Evolutionary conservation across 2,329 filamentous ascomycete species (phyloP).

Genomic region (Chaetoscypha palmicola): DNA sequence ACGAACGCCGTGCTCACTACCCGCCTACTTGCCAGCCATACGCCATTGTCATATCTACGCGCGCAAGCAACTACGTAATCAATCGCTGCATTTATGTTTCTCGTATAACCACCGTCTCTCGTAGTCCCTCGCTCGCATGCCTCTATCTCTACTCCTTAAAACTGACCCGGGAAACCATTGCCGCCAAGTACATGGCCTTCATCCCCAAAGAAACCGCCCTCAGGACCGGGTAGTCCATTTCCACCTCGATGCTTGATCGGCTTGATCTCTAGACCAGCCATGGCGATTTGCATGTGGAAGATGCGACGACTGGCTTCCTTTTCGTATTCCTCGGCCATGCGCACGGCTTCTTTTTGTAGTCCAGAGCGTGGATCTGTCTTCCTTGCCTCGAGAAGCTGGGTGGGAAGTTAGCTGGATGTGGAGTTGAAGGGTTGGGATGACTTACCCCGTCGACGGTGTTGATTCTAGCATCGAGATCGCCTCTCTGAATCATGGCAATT

Average conservation of each 20-base stretch:
- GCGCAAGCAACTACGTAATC: too few relatives aligned
- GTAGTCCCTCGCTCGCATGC: too few relatives aligned
- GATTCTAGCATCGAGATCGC: conserved; percentile 68
- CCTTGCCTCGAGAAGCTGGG: conserved; percentile 66
- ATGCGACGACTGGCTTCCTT: conserved; percentile 69
- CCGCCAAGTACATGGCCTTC: background rate
- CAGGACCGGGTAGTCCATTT: too few relatives aligned
- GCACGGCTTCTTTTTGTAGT: conserved; percentile 64
- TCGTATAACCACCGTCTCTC: background rate
- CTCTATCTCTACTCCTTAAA: too few relatives aligned
- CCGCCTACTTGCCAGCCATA: too few relatives aligned
- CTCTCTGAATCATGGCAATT: conserved; percentile 66
- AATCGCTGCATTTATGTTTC: background rate
- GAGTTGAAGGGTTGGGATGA: too few relatives aligned
- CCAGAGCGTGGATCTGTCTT: conserved; percentile 57
- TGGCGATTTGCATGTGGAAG: conserved; percentile 66
- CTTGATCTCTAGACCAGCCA: conserved; percentile 65
- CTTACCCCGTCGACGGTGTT: conserved; percentile 71
- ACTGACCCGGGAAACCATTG: too few relatives aligned
- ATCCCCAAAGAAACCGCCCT: background rate
- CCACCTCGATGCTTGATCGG: conserved; percentile 10
- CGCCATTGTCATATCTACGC: too few relatives aligned
- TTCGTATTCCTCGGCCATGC: conserved; percentile 64
- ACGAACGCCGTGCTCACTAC: too few relatives aligned
- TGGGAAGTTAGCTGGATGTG: too few relatives aligned